Evolutionary conservation across 345 rosid species (phyloP).

Genomic region (Euphorbia peplus): DNA sequence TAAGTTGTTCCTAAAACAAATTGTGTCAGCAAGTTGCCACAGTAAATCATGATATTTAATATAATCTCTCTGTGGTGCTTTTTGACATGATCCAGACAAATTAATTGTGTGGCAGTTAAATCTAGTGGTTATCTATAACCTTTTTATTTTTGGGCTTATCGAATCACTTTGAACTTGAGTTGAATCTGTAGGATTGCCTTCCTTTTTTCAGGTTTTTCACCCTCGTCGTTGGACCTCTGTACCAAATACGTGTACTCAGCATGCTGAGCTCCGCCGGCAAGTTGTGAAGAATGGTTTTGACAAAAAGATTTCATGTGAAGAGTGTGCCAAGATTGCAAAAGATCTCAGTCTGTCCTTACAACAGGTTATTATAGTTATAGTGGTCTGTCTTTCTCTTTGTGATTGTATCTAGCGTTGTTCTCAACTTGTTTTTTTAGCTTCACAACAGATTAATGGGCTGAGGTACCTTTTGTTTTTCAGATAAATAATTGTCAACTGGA

Average conservation of each 20-base stretch:
- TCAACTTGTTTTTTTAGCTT: background rate
- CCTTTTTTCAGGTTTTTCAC: conserved; percentile 58
- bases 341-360: conserved; percentile 81
- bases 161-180: background rate
- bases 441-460: background rate
- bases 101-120: background rate
- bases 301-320: conserved; percentile 63
- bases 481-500: background rate
- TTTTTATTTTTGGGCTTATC: background rate
- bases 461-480: background rate
- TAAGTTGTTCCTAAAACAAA: background rate
- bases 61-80: background rate
- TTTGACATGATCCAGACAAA: background rate
- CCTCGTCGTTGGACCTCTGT: conserved; percentile 75
- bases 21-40: background rate
- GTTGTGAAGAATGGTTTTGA: conserved; percentile 38
- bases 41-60: conserved; percentile 1
- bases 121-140: background rate
- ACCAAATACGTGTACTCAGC: conserved; percentile 77
- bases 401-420: background rate
- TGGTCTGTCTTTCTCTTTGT: background rate
- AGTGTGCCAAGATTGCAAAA: conserved; percentile 75
- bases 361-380: conserved; percentile 53
- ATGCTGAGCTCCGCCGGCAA: conserved; percentile 55
- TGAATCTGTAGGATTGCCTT: background rate